Base-by-base conservation (phyloP, 257 asterid species). In the Ajuga chamaepitys region DNA sequence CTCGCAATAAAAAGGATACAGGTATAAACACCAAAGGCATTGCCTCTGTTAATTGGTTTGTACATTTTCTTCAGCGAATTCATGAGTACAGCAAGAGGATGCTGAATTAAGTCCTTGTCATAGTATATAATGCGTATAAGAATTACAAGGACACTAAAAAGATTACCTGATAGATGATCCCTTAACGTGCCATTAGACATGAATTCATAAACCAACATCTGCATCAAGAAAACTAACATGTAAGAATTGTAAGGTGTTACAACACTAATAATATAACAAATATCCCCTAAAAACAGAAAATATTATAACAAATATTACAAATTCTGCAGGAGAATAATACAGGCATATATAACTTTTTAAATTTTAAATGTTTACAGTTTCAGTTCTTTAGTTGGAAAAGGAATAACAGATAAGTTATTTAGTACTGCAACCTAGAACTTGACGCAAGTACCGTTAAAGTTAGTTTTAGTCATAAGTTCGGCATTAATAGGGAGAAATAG, bases 161-260 rank as follows among this genome's bases (percentile, higher is more conserved):
- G 64, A 64, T 62, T 86, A 88, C 98, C 92, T 34, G 90, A 92
- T 59, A 92, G 68, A 78, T 86, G 87, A 62, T 92, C 97, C 76
- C 97, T 78, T 70, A 88, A 68, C 69, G 82, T 83, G 40, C 97
- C 97, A 48, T 86, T 83, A 11, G 95, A 64, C 93, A 87, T 84
- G 78, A 78, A 85, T 71, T 92, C 98, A 55, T 91, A 91, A 45
- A 87, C 77, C 88, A 88, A 67, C 92, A 91, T 91, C 96, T 91
- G 96, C 88, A 82, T 61, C 41, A 47, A 20, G 46, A 46, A 72
- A 64, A 25, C n/a, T 35, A 24, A 8, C 12, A 14, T 41, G 28
- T 7, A 66, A 18, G 48, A 11, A 48, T 41, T 66, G 25, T 54
- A 20, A 44, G 28, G 26, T 55, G 58, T 28, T 17, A 45, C 18